Base-by-base conservation (phyloP, 163 green algal species). In the Scenedesmus sp. region DNA sequence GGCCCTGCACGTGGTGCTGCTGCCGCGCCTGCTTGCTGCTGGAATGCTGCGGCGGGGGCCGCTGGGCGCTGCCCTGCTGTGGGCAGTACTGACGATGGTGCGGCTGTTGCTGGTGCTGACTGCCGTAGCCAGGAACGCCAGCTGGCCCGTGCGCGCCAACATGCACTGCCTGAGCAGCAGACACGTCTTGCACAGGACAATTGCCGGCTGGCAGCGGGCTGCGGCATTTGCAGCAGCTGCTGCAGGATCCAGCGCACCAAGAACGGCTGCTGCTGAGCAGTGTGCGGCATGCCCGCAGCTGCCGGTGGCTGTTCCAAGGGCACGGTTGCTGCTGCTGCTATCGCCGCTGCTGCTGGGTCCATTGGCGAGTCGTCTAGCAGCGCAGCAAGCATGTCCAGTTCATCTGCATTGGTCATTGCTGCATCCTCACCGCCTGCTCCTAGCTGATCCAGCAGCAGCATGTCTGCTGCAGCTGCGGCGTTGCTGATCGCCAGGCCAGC, bases 381-480 rank as follows among this genome's bases (percentile, higher is more conserved):
- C 35, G 42, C 42, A 85, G 43, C 79, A 68, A 56, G 46, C 46
- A 73, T 33, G 81, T 86, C n/a, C 16, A 51, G 30, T 18, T 42
- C 81, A 56, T 44, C 81, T 26, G 5, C 85, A 56, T 76, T 53
- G 0, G 46, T 53, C 85, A 90, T 90, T 53, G 72, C 85, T 10
- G 85, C 44, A 83, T 90, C 72, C 7, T 76, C 85, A 42, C 53
- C 82, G 12, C 44, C 51, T 76, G 30, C 65, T 76, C 30, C 65
- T 37, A 76, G 65, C 65, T 76, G 65, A 20, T 90, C 72, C 70
- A 85, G 13, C 70, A 90, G 70, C 70, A 90, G 43, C 42, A 44
- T n/a, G 40, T 83, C 85, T 40, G 65, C 85, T 26, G 72, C 85
- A 73, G 65, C 85, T 85, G 70, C 85, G 73, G 72, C 68, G 24